Evolutionary conservation across 2,329 filamentous ascomycete genomes (phyloP).

Genomic region (Neophaeococcomyces mojaviensis): DNA sequence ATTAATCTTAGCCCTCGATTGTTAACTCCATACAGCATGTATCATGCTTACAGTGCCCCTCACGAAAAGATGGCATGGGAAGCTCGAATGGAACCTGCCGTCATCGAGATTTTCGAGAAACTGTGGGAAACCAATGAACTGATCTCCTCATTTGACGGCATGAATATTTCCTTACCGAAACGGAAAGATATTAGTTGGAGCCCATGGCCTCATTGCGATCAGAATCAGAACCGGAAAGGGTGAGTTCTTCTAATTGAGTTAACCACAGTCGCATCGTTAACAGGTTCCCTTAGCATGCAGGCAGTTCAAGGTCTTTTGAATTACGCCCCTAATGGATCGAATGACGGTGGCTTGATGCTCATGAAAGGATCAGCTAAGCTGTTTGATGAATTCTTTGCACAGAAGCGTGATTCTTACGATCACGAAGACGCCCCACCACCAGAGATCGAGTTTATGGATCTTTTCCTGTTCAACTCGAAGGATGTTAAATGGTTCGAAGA

Average conservation of each 20-base stretch:
- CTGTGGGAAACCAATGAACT: slow-evolving; percentile 32
- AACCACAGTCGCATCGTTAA: too few relatives aligned
- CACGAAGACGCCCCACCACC: slow-evolving; percentile 28
- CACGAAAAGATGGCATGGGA: too few relatives aligned
- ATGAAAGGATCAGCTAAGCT: slow-evolving; percentile 38
- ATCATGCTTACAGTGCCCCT: too few relatives aligned
- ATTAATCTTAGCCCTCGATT: too few relatives aligned
- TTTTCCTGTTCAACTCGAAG: slow-evolving; percentile 37
- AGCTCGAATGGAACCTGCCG: slow-evolving; percentile 33
- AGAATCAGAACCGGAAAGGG: slow-evolving; percentile 18
- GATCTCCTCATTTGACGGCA: slow-evolving; percentile 24
- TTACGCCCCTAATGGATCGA: slow-evolving; percentile 36
- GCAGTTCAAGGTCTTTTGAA: slow-evolving; percentile 40
- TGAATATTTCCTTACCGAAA: slow-evolving; percentile 40
- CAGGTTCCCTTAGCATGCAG: too few relatives aligned
- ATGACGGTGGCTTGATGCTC: slow-evolving; percentile 42
- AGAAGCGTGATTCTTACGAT: slow-evolving; percentile 26
- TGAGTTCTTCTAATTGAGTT: too few relatives aligned
- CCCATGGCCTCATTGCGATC: slow-evolving; percentile 42
- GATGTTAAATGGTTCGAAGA: slow-evolving; percentile 39
- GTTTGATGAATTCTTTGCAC: slow-evolving; percentile 42
- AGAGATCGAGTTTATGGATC: slow-evolving; percentile 31
- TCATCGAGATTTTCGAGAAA: slow-evolving; percentile 36
- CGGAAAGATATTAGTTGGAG: slow-evolving; percentile 32
- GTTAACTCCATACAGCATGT: too few relatives aligned